Evolutionary conservation across 176 grass and related monocot species (phyloP).

Genomic region (Oryza meridionalis): DNA sequence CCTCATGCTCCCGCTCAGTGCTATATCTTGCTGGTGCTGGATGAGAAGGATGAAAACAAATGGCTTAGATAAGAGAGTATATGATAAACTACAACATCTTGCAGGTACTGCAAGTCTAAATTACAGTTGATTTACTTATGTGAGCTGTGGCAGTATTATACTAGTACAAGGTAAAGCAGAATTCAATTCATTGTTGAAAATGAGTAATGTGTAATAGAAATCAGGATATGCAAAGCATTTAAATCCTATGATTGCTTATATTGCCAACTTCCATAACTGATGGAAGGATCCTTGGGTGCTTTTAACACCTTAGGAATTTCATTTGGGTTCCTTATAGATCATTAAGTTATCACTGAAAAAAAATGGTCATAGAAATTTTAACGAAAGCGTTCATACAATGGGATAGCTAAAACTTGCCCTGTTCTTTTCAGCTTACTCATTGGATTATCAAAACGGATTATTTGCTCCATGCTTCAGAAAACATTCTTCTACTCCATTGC

Average conservation of each 20-base stretch:
- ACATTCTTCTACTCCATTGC: too few species aligned
- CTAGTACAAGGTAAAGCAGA: background rate
- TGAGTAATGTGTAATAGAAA: background rate
- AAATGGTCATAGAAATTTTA: background rate
- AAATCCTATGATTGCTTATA: background rate
- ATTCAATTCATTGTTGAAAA: background rate
- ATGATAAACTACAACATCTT: background rate
- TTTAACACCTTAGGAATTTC: too few species aligned
- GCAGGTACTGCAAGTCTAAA: background rate
- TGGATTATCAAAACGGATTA: too few species aligned
- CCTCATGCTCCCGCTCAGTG: conserved; percentile 68
- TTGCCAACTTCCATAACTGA: background rate
- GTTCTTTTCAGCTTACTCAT: too few species aligned
- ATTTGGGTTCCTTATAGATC: background rate
- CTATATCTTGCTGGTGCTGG: conserved; percentile 76
- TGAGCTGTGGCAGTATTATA: background rate
- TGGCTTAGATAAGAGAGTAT: conserved; percentile 4
- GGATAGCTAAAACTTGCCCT: background rate
- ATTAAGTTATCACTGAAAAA: too few species aligned
- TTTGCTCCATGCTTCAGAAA: too few species aligned
- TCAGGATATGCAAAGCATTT: background rate
- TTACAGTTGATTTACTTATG: background rate
- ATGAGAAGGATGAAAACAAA: background rate
- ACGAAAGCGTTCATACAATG: background rate
- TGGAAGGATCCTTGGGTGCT: background rate